Evolutionary conservation across 1,284 basidiomycete species (phyloP).

Genomic region (Ceratobasidium sp.): DNA sequence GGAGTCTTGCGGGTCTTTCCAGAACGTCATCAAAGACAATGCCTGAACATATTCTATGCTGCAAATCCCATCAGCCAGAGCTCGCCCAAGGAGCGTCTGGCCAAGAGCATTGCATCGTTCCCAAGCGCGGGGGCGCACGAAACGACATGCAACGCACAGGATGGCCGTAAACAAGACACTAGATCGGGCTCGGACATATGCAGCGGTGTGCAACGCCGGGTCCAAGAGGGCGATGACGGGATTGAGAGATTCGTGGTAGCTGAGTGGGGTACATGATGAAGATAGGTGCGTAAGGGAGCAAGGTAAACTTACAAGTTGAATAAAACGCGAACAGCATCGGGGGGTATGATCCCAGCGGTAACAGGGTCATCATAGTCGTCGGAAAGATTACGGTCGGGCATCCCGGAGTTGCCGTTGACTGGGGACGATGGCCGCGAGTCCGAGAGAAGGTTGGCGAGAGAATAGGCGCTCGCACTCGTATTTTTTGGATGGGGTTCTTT

Average conservation of each 20-base stretch:
- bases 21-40: slow-evolving; percentile 57
- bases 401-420: background rate
- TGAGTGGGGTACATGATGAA: background rate
- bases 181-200: slow-evolving; percentile 55
- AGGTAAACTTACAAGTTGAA: slow-evolving; percentile 54
- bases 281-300: background rate
- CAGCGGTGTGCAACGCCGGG: slow-evolving; percentile 56
- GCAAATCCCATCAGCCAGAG: slow-evolving; percentile 57
- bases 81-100: slow-evolving; percentile 57
- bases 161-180: slow-evolving; percentile 60
- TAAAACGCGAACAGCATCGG: slow-evolving; percentile 53
- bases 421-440: slow-evolving; percentile 33
- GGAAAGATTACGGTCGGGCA: background rate
- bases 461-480: slow-evolving; percentile 24
- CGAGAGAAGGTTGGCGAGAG: slow-evolving; percentile 29
- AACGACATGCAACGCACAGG: slow-evolving; percentile 58
- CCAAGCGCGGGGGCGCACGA: slow-evolving; percentile 57
- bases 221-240: slow-evolving; percentile 56
- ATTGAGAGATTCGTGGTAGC: slow-evolving; percentile 50
- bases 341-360: slow-evolving; percentile 53
- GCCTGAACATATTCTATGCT: slow-evolving; percentile 59
- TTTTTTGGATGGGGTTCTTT: slow-evolving; percentile 40
- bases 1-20: slow-evolving; percentile 59
- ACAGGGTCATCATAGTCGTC: slow-evolving; percentile 53
- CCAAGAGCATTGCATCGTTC: slow-evolving; percentile 43